A percentile compares a stretch with the other conserved stretches of the same genome.
These are phyloP conservation scores for Iris pallida DNA, from an alignment of 116 monocot species.

Conservation along the genomic window DNA sequence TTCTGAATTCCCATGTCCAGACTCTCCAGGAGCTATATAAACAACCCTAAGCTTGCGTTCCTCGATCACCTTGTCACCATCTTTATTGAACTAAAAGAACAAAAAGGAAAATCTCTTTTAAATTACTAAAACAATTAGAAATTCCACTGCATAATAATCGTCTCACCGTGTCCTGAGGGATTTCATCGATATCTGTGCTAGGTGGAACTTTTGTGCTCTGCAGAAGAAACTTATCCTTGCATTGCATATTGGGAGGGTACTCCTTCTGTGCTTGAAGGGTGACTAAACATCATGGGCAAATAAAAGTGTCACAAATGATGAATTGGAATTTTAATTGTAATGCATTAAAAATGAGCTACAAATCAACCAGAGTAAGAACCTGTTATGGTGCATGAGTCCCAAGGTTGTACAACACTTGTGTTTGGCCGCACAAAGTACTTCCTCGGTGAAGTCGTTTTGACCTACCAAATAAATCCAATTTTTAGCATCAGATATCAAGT, in stretches of 20 bases:
- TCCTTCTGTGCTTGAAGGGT: slow-evolving; percentile 80
- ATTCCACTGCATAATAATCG: not conserved
- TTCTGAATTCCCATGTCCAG: slow-evolving; percentile 19
- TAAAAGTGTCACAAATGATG: not conserved
- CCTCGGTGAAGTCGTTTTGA: slow-evolving; percentile 91
- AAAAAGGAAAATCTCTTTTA: slow-evolving; percentile 1
- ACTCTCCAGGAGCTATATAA: slow-evolving; percentile 22
- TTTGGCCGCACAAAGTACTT: slow-evolving; percentile 94
- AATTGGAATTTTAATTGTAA: not conserved
- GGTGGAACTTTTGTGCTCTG: slow-evolving; percentile 78
- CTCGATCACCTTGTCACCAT: slow-evolving; percentile 61
- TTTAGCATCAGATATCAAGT: slow-evolving; percentile 1
- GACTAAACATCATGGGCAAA: slow-evolving; percentile 28
- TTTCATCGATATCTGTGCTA: slow-evolving; percentile 68
- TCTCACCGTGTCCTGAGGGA: slow-evolving; percentile 67
- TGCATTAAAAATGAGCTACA: not conserved
- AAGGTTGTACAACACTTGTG: slow-evolving; percentile 78
- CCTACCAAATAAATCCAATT: slow-evolving; percentile 25
- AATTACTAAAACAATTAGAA: not conserved
- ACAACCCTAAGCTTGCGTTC: slow-evolving; percentile 73
- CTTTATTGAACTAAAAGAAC: slow-evolving; percentile 66
- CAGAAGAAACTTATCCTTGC: slow-evolving; percentile 91
- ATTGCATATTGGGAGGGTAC: slow-evolving; percentile 72
- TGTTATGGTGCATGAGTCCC: slow-evolving; percentile 80
- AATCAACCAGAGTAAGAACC: slow-evolving; percentile 24